phyloP scores from a whole-genome alignment of 768 basidiomycete genomes.

The Hemileccinum impolitum region DNA sequence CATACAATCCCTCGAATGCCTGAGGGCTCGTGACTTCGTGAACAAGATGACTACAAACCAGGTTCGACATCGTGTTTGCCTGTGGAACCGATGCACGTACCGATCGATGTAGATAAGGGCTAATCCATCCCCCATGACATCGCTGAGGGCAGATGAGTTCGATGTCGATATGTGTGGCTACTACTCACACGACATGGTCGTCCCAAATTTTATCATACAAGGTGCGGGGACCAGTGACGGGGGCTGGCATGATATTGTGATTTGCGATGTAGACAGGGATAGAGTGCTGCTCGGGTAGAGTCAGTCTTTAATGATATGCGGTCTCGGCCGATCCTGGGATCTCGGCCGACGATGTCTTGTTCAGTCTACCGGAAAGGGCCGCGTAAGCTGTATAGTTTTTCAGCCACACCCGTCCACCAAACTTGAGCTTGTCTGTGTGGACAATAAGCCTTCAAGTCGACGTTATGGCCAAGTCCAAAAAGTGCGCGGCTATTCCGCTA shows the following conservation, averaged over 20 bases:
- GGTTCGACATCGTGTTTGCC: not conserved
- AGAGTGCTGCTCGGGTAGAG: not conserved
- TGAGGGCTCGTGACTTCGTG: constrained; percentile 95
- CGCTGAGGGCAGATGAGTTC: constrained; percentile 38
- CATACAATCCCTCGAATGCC: constrained; percentile 84
- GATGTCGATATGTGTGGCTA: constrained; percentile 5
- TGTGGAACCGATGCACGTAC: constrained; percentile 33
- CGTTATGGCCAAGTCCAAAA: constrained; percentile 97
- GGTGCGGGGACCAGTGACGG: constrained; percentile 69
- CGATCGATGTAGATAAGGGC: constrained; percentile 83
- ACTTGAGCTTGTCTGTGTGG: too few relatives aligned
- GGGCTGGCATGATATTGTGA: constrained; percentile 46
- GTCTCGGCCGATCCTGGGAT: constrained; percentile 12
- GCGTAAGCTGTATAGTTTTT: constrained; percentile 31
- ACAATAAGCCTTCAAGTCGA: constrained; percentile 10
- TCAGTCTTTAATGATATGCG: constrained; percentile 3
- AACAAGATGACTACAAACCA: constrained; percentile 49
- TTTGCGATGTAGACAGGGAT: constrained; percentile 4
- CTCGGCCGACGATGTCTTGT: constrained; percentile 11
- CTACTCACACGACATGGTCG: constrained; percentile 84
- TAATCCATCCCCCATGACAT: constrained; percentile 70
- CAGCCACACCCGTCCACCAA: constrained; percentile 29
- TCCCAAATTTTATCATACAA: constrained; percentile 99
- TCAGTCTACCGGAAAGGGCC: constrained; percentile 19
- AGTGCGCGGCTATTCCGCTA: constrained; percentile 47